A percentile compares a stretch with the other conserved stretches of the same genome.
Conservation (phyloP, 208 protist genomes). For the Leishmania amazonensis region DNA sequence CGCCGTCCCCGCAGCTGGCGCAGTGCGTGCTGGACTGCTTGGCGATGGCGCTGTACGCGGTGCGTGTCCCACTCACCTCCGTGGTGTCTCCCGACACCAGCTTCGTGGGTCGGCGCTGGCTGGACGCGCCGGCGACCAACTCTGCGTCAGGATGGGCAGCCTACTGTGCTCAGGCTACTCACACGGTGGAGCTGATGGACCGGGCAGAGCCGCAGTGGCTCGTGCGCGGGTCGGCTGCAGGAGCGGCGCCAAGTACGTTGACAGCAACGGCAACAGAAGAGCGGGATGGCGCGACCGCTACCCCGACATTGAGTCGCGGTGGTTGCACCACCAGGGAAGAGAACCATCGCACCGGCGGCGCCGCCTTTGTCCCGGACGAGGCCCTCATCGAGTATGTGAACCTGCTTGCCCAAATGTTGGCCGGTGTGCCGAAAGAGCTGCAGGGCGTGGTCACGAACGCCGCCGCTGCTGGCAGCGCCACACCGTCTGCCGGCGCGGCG, state of each 20-base stretch:
- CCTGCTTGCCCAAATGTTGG: slow-evolving; percentile 63
- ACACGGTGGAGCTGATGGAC: slow-evolving; percentile 23
- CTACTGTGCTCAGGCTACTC: slow-evolving; percentile 19
- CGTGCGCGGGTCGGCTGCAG: slow-evolving; percentile 14
- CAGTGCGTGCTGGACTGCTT: slow-evolving; percentile 45
- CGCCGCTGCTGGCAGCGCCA: not conserved
- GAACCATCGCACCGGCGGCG: not conserved
- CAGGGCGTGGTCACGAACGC: slow-evolving; percentile 22
- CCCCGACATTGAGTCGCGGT: slow-evolving; percentile 10
- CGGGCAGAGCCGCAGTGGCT: slow-evolving; percentile 26
- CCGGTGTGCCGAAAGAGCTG: slow-evolving; percentile 73
- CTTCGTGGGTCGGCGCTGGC: slow-evolving; percentile 30
- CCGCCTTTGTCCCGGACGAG: slow-evolving; percentile 50
- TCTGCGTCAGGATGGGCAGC: slow-evolving; percentile 10
- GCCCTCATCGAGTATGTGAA: slow-evolving; percentile 68
- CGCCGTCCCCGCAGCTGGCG: slow-evolving; percentile 17
- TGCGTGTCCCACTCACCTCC: slow-evolving; percentile 18
- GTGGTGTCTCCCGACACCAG: slow-evolving; percentile 17
- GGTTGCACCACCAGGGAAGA: not conserved
- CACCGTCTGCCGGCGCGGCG: slow-evolving; percentile 17
- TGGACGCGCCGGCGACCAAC: not conserved
- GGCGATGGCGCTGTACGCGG: slow-evolving; percentile 23
- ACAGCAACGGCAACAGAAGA: not conserved
- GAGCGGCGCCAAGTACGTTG: not conserved
- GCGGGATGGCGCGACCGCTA: not conserved